phyloP scores from a whole-genome alignment of 2,329 filamentous ascomycete species.

The Orbilia ellipsospora region DNA sequence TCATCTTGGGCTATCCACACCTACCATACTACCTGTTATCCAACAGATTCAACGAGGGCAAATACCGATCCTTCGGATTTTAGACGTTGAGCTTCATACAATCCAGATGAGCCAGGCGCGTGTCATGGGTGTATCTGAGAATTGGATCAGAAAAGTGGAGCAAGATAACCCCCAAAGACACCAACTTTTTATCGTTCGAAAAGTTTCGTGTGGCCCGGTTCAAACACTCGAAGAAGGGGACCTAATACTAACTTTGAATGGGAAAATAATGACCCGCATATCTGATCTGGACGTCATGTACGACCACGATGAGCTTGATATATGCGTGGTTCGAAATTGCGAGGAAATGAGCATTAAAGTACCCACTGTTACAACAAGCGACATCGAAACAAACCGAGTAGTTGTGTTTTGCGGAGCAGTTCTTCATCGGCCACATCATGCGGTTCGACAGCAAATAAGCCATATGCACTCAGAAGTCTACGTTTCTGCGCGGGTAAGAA shows the following conservation, averaged over 20 bases:
- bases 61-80: conserved; percentile 83
- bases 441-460: conserved; percentile 95
- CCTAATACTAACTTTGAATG: conserved; percentile 89
- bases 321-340: conserved; percentile 85
- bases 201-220: conserved; percentile 77
- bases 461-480: conserved; percentile 97
- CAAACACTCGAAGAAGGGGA: conserved; percentile 85
- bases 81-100: conserved; percentile 93
- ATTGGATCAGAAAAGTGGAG: conserved; percentile 93
- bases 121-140: conserved; percentile 95
- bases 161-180: conserved; percentile 89
- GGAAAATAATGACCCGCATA: conserved; percentile 89
- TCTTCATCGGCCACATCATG: conserved; percentile 91
- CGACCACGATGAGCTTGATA: conserved; percentile 82
- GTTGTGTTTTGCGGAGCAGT: conserved; percentile 96
- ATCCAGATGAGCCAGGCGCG: conserved; percentile 97
- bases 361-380: conserved; percentile 85
- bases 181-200: conserved; percentile 98
- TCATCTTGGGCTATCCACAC: conserved; percentile 89
- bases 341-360: conserved; percentile 80
- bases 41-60: conserved; percentile 83
- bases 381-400: conserved; percentile 90
- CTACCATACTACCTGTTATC: conserved; percentile 87
- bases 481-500: conserved; percentile 77
- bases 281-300: conserved; percentile 98